Evolutionary conservation across 108 stramenopile genomes (phyloP).

Genomic region (Discostella stelligeroides): DNA sequence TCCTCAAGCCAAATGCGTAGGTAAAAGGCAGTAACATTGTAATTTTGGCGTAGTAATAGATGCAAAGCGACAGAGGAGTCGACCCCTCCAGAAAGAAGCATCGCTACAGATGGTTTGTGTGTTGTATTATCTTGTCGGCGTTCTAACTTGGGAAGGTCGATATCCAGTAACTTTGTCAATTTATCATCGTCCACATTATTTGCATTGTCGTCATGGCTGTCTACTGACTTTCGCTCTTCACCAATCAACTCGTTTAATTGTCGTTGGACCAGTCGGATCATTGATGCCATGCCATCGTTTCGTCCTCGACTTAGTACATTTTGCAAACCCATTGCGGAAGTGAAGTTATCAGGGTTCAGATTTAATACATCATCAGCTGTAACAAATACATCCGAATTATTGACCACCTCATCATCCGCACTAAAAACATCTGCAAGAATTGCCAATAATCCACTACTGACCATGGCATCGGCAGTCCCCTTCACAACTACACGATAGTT

Average conservation of each 20-base stretch:
- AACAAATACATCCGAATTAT: slow-evolving; percentile 1
- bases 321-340: slow-evolving; percentile 61
- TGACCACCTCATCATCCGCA: neutral
- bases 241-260: slow-evolving; percentile 49
- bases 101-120: slow-evolving; percentile 70
- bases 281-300: slow-evolving; percentile 86
- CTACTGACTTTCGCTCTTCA: neutral
- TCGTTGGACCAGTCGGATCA: slow-evolving; percentile 65
- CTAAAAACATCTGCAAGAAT: slow-evolving; percentile 40
- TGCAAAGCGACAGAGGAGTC: slow-evolving; percentile 95
- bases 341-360: slow-evolving; percentile 54
- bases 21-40: slow-evolving; percentile 94
- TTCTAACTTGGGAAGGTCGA: neutral
- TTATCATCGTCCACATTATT: neutral
- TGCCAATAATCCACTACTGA: slow-evolving; percentile 73
- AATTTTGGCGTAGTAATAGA: slow-evolving; percentile 81
- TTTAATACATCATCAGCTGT: slow-evolving; percentile 52
- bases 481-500: slow-evolving; percentile 42
- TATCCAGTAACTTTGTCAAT: neutral
- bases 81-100: slow-evolving; percentile 95
- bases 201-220: neutral
- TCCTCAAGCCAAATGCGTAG: slow-evolving; percentile 98
- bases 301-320: slow-evolving; percentile 64
- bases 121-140: neutral
- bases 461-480: slow-evolving; percentile 75